Evolutionary conservation across 2,329 filamentous ascomycete genomes (phyloP), one percentile per base, ranked within the genome.

Genomic region (Ascosphaera aggregata): DNA sequence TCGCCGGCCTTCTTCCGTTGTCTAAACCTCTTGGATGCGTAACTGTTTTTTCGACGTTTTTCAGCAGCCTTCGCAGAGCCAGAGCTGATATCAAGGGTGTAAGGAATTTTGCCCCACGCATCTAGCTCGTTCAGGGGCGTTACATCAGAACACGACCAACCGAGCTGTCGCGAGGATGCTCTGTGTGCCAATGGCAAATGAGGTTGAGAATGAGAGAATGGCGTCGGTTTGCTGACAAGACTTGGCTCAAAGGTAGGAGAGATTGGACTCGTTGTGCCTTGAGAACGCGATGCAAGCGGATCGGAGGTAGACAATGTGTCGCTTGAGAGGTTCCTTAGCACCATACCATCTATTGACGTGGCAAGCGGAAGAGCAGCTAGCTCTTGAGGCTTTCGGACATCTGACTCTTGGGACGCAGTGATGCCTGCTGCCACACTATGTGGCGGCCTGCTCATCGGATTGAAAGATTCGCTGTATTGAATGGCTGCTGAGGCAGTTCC

Each of bases 11-110:
- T 52, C 42, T 60, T 60, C 19, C 57, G 52, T 34, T 59, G 55
- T 27, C 58, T 54, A 42, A 60, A 60, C 17, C 58, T 46, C 36
- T 55, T 48, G 2, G 57, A 60, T 2, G 58, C 58, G 39, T 56
- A 52, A 38, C 58, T 60, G 46, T 61, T 61, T 2, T 57, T 57
- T 43, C 54, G 56, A 7, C 58, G 52, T 43, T 59, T 60, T 42
- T 58, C 56, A 1, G 56, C 54, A 41, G 60, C 57, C 36, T 50
- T 57, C 18, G 51, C 50, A 1, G 58, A 60, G 4, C 57, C 58
- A 2, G 58, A 59, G 36, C 60, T 59, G 30, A 54, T 41, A 39
- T 61, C 58, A 36, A 59, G 39, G 5, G 54, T 48, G 15, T 56
- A 53, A 3, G 54, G 56, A 38, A 60, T 58, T 46, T 56, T 50